Evolutionary conservation across 768 basidiomycete species (phyloP).

Genomic region (Rhodosporidiobolus sp.): DNA sequence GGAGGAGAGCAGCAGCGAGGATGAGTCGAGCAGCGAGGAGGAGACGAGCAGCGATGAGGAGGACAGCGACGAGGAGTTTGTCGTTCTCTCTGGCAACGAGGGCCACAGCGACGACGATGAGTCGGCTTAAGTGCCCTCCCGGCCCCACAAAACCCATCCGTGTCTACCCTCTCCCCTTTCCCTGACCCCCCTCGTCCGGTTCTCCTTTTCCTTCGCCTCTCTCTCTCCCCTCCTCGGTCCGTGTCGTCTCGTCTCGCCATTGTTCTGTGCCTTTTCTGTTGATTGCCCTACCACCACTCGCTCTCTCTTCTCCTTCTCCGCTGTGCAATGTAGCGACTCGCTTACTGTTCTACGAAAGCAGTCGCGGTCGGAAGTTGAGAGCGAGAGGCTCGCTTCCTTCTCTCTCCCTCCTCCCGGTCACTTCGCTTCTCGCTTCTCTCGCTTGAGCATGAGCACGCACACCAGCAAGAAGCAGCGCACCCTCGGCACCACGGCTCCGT

Average conservation of each 20-base stretch:
- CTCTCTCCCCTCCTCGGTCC: too few relatives aligned
- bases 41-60: constrained; percentile 12
- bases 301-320: not conserved
- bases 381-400: too few relatives aligned
- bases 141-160: too few relatives aligned
- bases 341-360: too few relatives aligned
- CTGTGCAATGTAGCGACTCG: not conserved
- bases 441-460: too few relatives aligned
- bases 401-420: too few relatives aligned
- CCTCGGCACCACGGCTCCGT: not conserved
- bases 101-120: not conserved
- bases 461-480: constrained; percentile 1
- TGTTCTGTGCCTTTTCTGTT: not conserved
- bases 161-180: not conserved
- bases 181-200: not conserved
- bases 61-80: constrained; percentile 30
- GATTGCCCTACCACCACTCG: not conserved
- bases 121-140: not conserved
- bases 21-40: not conserved
- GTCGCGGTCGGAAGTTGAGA: too few relatives aligned
- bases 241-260: not conserved
- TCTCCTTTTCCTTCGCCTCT: not conserved
- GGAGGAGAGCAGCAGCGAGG: not conserved
- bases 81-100: constrained; percentile 14
- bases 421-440: too few relatives aligned